Evolutionary conservation across 2,329 filamentous ascomycete species (phyloP).

Genomic region (Claviceps purpurea): DNA sequence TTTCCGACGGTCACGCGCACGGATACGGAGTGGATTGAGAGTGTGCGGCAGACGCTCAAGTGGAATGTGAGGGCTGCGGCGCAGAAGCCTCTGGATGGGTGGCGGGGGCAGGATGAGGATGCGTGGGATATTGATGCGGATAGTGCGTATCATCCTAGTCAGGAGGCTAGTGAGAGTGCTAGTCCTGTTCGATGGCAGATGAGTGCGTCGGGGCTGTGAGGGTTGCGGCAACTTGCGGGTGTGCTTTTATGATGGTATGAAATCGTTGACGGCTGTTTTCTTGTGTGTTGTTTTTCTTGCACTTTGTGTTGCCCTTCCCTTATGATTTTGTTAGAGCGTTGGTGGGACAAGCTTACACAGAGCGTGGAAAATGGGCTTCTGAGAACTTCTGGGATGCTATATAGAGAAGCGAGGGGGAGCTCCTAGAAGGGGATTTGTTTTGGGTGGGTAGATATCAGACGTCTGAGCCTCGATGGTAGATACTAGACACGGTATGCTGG

Average conservation of each 20-base stretch:
- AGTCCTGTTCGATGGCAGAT: conserved; percentile 60
- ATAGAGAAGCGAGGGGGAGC: not conserved
- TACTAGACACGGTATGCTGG: too few relatives aligned
- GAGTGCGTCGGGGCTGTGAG: conserved; percentile 47
- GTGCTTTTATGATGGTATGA: too few relatives aligned
- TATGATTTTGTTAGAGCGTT: too few relatives aligned
- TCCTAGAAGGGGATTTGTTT: not conserved
- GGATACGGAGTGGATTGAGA: conserved; percentile 91
- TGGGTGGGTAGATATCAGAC: not conserved
- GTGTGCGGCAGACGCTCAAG: conserved; percentile 76
- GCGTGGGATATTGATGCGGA: conserved; percentile 92
- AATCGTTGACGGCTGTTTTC: too few relatives aligned
- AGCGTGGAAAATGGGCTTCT: too few relatives aligned
- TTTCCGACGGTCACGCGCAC: conserved; percentile 92
- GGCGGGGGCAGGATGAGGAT: too few relatives aligned
- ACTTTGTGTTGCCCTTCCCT: too few relatives aligned
- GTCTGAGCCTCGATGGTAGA: too few relatives aligned
- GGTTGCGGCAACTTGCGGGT: not conserved
- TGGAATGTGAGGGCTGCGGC: conserved; percentile 92
- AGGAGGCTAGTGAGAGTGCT: conserved; percentile 54
- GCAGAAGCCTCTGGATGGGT: conserved; percentile 70
- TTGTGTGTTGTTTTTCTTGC: too few relatives aligned
- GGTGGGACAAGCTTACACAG: too few relatives aligned
- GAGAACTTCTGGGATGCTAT: too few relatives aligned
- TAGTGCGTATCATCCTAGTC: conserved; percentile 54